Evolutionary conservation across 2,329 filamentous ascomycete species (phyloP).

Genomic region (Sporothrix humicola): DNA sequence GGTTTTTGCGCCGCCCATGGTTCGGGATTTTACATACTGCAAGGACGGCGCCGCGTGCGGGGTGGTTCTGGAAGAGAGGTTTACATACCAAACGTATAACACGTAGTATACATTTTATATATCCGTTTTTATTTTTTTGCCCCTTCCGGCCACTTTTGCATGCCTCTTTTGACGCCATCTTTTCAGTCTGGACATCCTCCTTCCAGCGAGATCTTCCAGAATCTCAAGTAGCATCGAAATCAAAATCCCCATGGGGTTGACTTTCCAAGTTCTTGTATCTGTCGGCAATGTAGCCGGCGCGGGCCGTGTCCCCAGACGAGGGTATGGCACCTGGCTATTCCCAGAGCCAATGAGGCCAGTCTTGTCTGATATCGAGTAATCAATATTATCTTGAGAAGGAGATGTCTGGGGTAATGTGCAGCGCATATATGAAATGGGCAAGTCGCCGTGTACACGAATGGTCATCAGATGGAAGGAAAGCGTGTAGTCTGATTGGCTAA

Average conservation of each 20-base stretch:
- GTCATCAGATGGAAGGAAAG: not conserved
- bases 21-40: slow-evolving; percentile 13
- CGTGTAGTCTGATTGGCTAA: not conserved
- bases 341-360: slow-evolving; percentile 97
- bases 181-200: not conserved
- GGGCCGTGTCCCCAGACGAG: slow-evolving; percentile 86
- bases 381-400: not conserved
- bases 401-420: not conserved
- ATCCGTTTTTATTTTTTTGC: slow-evolving; percentile 20
- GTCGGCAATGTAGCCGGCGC: slow-evolving; percentile 68
- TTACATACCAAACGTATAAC: slow-evolving; percentile 26
- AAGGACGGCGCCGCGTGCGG: slow-evolving; percentile 10
- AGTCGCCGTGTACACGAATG: not conserved
- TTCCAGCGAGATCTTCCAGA: slow-evolving; percentile 78
- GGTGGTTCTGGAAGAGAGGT: slow-evolving; percentile 7
- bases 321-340: slow-evolving; percentile 70
- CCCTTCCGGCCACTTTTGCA: not conserved
- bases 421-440: not conserved
- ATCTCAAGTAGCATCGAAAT: not conserved
- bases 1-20: not conserved
- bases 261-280: too few species aligned
- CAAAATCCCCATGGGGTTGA: too few species aligned
- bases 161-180: not conserved
- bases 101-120: slow-evolving; percentile 25
- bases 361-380: slow-evolving; percentile 63